Evolutionary conservation across 2,329 filamentous ascomycete species (phyloP).

Genomic region (Diaporthe citri): DNA sequence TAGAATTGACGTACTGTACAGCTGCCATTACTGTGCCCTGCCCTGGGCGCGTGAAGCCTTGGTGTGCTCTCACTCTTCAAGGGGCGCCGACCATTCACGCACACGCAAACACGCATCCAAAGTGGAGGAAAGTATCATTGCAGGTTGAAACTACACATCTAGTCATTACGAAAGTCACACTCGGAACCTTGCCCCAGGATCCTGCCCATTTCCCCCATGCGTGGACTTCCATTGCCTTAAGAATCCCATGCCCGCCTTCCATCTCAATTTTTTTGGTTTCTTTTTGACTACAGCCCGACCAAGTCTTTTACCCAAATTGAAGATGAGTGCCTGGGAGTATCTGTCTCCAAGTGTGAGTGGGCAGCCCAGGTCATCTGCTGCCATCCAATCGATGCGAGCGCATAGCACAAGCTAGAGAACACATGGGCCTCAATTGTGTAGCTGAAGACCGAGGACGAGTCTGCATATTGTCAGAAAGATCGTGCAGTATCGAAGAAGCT

Average conservation of each 20-base stretch:
- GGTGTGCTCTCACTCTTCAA: neutral
- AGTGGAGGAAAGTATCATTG: slow-evolving; percentile 11
- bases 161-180: slow-evolving; percentile 34
- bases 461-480: neutral
- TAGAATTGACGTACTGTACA: slow-evolving; percentile 45
- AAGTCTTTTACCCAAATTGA: slow-evolving; percentile 23
- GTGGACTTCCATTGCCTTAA: slow-evolving; percentile 22
- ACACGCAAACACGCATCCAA: neutral
- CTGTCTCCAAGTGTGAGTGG: neutral
- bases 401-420: neutral
- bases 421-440: neutral
- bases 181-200: slow-evolving; percentile 3
- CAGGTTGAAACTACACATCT: slow-evolving; percentile 28
- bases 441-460: neutral
- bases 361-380: neutral
- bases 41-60: neutral
- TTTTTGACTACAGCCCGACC: slow-evolving; percentile 29
- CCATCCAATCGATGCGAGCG: neutral
- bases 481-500: neutral
- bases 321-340: slow-evolving; percentile 20
- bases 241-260: slow-evolving; percentile 2
- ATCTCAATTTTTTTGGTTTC: slow-evolving; percentile 12
- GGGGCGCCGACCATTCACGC: neutral
- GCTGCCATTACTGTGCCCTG: slow-evolving; percentile 2
- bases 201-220: slow-evolving; percentile 1